Conservation (phyloP, 768 basidiomycete species). For the Trametes villosa region DNA sequence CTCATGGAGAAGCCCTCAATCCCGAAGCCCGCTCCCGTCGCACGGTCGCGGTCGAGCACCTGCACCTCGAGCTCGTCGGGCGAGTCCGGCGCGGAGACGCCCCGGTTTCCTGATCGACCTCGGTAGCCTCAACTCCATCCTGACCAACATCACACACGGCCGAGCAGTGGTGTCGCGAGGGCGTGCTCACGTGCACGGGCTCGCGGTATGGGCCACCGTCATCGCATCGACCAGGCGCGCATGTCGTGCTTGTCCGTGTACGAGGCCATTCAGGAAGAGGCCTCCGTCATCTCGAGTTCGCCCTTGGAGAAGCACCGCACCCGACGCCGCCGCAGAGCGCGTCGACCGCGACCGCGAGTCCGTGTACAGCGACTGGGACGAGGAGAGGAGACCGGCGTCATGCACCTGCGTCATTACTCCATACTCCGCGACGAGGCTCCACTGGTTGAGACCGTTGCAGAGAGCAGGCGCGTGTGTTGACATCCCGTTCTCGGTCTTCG, state of each 20-base stretch:
- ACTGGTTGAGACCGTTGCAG: slow-evolving; percentile 61
- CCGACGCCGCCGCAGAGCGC: slow-evolving; percentile 48
- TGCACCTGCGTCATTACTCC: slow-evolving; percentile 67
- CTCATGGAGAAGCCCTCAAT: slow-evolving; percentile 70
- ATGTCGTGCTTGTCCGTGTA: slow-evolving; percentile 72
- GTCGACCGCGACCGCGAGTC: slow-evolving; percentile 55
- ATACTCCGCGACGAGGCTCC: slow-evolving; percentile 72
- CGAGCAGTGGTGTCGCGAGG: slow-evolving; percentile 43
- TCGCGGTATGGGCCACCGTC: slow-evolving; percentile 70
- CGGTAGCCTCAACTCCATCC: slow-evolving; percentile 56
- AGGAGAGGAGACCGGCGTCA: slow-evolving; percentile 70
- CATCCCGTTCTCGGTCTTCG: slow-evolving; percentile 74
- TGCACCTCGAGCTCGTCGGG: slow-evolving; percentile 65
- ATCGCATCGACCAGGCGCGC: slow-evolving; percentile 66
- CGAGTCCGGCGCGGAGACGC: slow-evolving; percentile 70
- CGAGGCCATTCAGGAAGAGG: slow-evolving; percentile 81
- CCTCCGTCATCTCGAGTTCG: slow-evolving; percentile 41
- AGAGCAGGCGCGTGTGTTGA: slow-evolving; percentile 67
- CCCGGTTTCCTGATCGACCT: slow-evolving; percentile 74
- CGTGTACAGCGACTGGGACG: slow-evolving; percentile 55
- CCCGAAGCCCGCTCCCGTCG: slow-evolving; percentile 54
- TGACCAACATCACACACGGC: slow-evolving; percentile 60
- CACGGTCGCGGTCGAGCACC: slow-evolving; percentile 68
- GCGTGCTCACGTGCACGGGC: slow-evolving; percentile 54
- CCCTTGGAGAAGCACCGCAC: slow-evolving; percentile 24